A percentile compares a stretch with the other conserved stretches of the same genome.
Conservation (phyloP, 169 alveolate species). For the Cryptosporidium bovis region DNA sequence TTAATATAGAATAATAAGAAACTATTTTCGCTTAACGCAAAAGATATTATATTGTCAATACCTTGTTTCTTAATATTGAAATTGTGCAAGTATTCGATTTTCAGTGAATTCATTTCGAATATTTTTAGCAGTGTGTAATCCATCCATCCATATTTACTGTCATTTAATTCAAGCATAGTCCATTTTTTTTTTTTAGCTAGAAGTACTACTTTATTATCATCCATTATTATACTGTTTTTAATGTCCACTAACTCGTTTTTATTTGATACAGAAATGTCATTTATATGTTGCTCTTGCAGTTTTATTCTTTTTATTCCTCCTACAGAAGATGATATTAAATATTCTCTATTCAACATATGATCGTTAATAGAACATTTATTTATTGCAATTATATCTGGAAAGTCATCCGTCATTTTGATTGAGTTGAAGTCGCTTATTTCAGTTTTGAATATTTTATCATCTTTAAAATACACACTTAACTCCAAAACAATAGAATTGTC, state of each 20-base stretch:
- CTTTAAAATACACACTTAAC: too few relatives aligned
- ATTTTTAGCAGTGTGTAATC: background rate
- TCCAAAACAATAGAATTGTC: too few relatives aligned
- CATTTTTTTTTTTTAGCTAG: too few relatives aligned
- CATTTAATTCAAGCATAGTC: too few relatives aligned
- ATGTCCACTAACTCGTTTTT: too few relatives aligned
- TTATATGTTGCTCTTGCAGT: slow-evolving; percentile 13
- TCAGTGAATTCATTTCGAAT: slow-evolving; percentile 7
- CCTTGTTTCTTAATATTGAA: background rate
- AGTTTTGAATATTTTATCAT: too few relatives aligned
- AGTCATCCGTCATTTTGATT: too few relatives aligned
- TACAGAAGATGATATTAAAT: background rate
- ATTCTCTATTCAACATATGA: background rate
- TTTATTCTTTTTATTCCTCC: background rate
- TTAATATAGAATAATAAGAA: slow-evolving; percentile 12
- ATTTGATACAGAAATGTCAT: background rate
- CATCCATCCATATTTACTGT: background rate
- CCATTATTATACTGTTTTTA: too few relatives aligned
- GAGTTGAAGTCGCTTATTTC: too few relatives aligned
- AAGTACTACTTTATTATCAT: too few relatives aligned
- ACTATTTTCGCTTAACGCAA: slow-evolving; percentile 9
- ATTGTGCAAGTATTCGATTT: background rate
- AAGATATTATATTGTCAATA: background rate
- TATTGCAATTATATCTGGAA: too few relatives aligned
- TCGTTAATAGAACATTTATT: too few relatives aligned